These are phyloP conservation scores for Colletotrichum endophyticum DNA, from an alignment of 2,329 filamentous ascomycete species.

Conservation along the genomic window DNA sequence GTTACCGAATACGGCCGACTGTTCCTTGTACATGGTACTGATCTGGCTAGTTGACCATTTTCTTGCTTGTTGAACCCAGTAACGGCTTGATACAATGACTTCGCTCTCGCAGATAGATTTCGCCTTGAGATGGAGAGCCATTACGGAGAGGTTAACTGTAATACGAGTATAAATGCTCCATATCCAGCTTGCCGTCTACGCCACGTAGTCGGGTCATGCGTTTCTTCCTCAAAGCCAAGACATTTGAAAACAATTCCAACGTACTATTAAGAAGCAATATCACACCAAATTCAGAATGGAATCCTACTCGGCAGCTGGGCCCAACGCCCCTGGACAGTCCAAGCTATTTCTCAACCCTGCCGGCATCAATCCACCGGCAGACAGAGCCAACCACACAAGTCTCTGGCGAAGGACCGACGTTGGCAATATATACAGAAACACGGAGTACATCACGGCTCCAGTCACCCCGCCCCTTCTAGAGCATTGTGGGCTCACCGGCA, in stretches of 20 bases:
- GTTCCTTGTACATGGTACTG: neutral
- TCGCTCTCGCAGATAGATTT: neutral
- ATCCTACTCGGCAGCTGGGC: neutral
- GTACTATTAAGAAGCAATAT: neutral
- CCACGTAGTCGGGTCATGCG: rapidly evolving
- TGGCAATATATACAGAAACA: neutral
- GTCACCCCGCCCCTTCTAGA: neutral
- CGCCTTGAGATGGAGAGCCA: neutral
- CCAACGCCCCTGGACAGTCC: neutral
- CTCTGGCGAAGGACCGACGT: neutral
- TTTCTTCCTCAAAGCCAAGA: neutral
- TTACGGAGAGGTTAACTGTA: neutral
- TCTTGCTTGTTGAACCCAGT: neutral
- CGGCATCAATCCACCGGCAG: neutral
- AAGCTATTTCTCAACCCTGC: neutral
- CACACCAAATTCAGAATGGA: neutral
- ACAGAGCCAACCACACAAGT: neutral
- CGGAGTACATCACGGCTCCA: neutral
- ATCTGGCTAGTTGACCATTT: neutral
- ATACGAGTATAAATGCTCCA: neutral
- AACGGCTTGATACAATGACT: neutral
- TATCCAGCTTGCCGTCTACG: neutral
- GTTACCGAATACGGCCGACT: neutral
- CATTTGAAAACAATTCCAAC: neutral
- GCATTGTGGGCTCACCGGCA: neutral